Evolutionary conservation across 176 grass and related monocot genomes (phyloP).

Genomic region (Triticum turgidum): DNA sequence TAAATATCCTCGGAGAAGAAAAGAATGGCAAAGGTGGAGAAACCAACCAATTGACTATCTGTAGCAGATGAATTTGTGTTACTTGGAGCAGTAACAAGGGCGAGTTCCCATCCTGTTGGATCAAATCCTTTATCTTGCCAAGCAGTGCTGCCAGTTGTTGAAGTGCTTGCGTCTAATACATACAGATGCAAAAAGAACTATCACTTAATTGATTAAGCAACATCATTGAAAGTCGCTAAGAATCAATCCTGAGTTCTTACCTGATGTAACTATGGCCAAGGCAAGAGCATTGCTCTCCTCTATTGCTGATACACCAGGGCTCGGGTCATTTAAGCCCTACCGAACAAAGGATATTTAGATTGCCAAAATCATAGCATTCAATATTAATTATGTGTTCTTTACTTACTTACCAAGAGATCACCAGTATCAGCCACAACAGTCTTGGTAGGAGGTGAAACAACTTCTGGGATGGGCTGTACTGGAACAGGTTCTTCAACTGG

Average conservation of each 20-base stretch:
- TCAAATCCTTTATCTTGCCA: conserved; percentile 91
- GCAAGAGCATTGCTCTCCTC: conserved; percentile 93
- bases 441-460: conserved; percentile 49
- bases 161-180: conserved; percentile 42
- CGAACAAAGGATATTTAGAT: conserved; percentile 21
- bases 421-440: conserved; percentile 46
- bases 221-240: neutral
- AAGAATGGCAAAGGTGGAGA: neutral
- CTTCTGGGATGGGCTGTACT: conserved; percentile 42
- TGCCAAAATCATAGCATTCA: neutral
- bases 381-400: neutral
- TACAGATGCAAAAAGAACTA: conserved; percentile 23
- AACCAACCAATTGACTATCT: conserved; percentile 80
- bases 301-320: conserved; percentile 75
- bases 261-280: conserved; percentile 71
- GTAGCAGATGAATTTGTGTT: conserved; percentile 48
- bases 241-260: conserved; percentile 32
- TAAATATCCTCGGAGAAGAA: conserved; percentile 15
- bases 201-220: neutral
- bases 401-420: conserved; percentile 82
- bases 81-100: conserved; percentile 88
- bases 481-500: conserved; percentile 53
- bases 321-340: conserved; percentile 80
- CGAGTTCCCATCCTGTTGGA: conserved; percentile 98
- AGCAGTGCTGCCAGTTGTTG: conserved; percentile 41